Base-by-base conservation (phyloP, 2,329 filamentous ascomycete genomes). In the Apiospora rasikravindrae region DNA sequence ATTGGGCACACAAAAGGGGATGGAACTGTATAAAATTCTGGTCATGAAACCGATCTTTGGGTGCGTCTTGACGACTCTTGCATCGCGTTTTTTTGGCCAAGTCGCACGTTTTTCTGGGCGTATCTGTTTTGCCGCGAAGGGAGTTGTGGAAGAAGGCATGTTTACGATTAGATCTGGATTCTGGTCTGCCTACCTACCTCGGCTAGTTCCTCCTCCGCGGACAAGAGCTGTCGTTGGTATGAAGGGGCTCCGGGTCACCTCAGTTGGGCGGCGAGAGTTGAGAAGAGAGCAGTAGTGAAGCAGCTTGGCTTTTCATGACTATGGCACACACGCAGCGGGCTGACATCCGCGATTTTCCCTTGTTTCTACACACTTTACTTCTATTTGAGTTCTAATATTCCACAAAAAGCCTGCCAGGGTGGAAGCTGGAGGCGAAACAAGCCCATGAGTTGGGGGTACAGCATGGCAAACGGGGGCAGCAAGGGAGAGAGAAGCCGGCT, bases 341-440 rank as follows among this genome's bases (percentile, higher is more conserved):
- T 33, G 68, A 69, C 68, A 69, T 26, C 45, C 68, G 68, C 68
- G 24, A n/a, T 22, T 69, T 69, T 69, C 68, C 68, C 68, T 69
- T 69, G 29, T 68, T 33, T 53, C 47, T 57, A 69, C 45, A 69
- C 45, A 57, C n/a, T 69, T 57, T 57, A 42, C 33, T 69, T 69
- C 67, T 69, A 49, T 69, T 42, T 57, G 68, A 69, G 68, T 69
- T 51, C 45, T 69, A 69, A 69, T 69, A 69, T 69, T 69, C 47
- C 49, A 69, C 29, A 69, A 69, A 40, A 40, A 29, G 66, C 24
- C 66, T 68, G 66, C 26, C 26, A 68, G 13, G 40, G 66, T 14
- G 14, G 42, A 45, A 10, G 44, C 29, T 42, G 42, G 64, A n/a
- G 66, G 44, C 44, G 40, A 47, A 67, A 19, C 14, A 22, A 44